Base-by-base conservation (phyloP, 352 stramenopile species). In the Peronospora belbahrii region DNA sequence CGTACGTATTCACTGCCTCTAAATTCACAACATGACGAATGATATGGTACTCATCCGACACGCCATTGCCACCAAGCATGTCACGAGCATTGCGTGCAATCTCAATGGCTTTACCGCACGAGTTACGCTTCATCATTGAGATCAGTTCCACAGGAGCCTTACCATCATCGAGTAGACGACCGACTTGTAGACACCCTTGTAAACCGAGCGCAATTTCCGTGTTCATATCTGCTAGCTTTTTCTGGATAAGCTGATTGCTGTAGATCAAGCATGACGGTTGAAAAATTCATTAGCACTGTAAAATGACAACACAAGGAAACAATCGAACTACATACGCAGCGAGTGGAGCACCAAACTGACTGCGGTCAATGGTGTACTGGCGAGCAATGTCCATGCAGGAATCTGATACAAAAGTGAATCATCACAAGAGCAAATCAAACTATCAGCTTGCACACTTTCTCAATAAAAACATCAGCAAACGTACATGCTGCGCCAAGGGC, bases 1-100 rank as follows among this genome's bases (percentile, higher is more conserved):
- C 96, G 73, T 99, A 99, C 14, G 96, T 99, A 75, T 98, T 99
- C 24, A 99, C 96, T 15, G 95, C 94, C 67, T 99, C 96, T 31
- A 99, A 72, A 56, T 99, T 99, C 59, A 98, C 93, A 20, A 96
- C 65, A 62, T 99, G 95, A 35, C 96, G 88, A 55, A 99, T 98
- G 45, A 98, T 74, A 63, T 98, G 95, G 74, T 99, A 99, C 62
- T 99, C 96, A 65, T 99, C 96, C 44, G 88, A 97, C 46, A 99
- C 93, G 19, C 96, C 96, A 67, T 99, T 99, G 43, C 94, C 96
- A 31, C 96, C 96, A 25, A 99, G 74, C 94, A 99, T 98, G 73
- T 99, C 96, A 42, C 96, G 76, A 39, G 80, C 76, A 25, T 69
- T 73, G 28, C 80, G 83, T 11, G 91, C 91, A 56, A 98, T 97